Percentiles rank a stretch among this genome's conserved stretches.
Evolutionary conservation across 192 early-diverging fungal species (phyloP).

Genomic region (Pecoramyces ruminantium): DNA sequence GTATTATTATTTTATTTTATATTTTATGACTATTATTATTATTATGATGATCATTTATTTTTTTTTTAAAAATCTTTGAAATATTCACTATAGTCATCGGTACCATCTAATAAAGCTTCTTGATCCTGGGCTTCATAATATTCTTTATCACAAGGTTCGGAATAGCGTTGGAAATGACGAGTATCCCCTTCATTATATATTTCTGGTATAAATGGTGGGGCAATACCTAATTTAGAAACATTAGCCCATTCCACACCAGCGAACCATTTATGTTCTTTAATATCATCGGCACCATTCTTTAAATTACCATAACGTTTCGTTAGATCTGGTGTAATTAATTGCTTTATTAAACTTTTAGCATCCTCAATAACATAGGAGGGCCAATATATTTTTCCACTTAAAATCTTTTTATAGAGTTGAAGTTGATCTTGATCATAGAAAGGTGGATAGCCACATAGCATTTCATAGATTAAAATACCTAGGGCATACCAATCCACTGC

Average conservation of each 20-base stretch:
- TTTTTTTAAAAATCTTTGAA: too few species aligned
- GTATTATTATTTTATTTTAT: too few species aligned
- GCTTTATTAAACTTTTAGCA: slow-evolving; percentile 57
- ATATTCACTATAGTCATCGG: too few species aligned
- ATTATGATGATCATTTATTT: too few species aligned
- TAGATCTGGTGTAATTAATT: slow-evolving; percentile 48
- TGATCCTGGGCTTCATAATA: background rate
- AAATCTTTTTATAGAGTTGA: slow-evolving; percentile 57
- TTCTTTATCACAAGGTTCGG: background rate
- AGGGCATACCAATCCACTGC: slow-evolving; percentile 52
- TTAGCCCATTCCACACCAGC: slow-evolving; percentile 42
- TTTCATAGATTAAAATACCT: slow-evolving; percentile 47
- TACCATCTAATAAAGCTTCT: background rate
- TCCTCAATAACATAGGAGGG: slow-evolving; percentile 53
- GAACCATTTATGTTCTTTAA: slow-evolving; percentile 50
- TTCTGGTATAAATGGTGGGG: slow-evolving; percentile 34
- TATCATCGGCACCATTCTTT: slow-evolving; percentile 47
- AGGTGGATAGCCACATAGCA: slow-evolving; percentile 52
- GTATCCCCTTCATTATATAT: background rate
- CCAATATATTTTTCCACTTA: slow-evolving; percentile 48
- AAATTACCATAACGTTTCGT: slow-evolving; percentile 67
- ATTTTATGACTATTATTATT: too few species aligned
- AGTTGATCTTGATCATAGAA: slow-evolving; percentile 42
- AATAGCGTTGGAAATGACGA: background rate
- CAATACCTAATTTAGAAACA: slow-evolving; percentile 23